Conservation (phyloP, 805 yeast species). For the Kodamaea fukazawae region DNA sequence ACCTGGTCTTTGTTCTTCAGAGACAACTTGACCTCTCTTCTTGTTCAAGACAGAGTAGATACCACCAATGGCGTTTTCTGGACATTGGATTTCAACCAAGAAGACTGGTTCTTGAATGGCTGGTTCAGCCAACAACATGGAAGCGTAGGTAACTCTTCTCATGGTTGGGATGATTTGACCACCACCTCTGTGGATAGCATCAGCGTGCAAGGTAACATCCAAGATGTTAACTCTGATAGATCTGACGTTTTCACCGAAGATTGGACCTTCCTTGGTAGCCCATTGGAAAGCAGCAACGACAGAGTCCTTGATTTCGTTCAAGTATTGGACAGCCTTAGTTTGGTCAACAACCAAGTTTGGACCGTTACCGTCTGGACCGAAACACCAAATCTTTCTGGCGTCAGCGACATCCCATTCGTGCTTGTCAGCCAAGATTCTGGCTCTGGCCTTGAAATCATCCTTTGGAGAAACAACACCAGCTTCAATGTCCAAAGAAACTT, state of each 20-base stretch:
- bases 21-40: conserved; percentile 99
- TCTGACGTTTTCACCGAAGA: conserved; percentile 95
- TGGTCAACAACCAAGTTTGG: conserved; percentile 98
- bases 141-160: conserved; percentile 99
- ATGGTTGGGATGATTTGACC: conserved; percentile 99
- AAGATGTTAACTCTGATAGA: conserved; percentile 95
- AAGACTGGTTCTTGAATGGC: conserved; percentile 99
- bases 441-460: conserved; percentile 99
- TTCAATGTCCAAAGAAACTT: conserved; percentile 89
- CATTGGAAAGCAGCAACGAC: conserved; percentile 99
- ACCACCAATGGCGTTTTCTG: conserved; percentile 99
- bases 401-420: conserved; percentile 99
- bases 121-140: conserved; percentile 97
- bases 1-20: conserved; percentile 99
- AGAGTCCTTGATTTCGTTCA: conserved; percentile 98
- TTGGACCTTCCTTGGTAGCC: conserved; percentile 99
- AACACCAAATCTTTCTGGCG: conserved; percentile 99
- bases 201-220: conserved; percentile 99
- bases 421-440: conserved; percentile 97
- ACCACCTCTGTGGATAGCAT: conserved; percentile 99
- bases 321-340: conserved; percentile 99
- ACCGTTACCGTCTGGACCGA: conserved; percentile 99
- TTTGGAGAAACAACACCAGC: conserved; percentile 86
- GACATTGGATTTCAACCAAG: conserved; percentile 99
- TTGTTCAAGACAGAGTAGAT: conserved; percentile 98